Base-by-base conservation (phyloP, 768 basidiomycete species). In the Rhodotorula babjevae region DNA sequence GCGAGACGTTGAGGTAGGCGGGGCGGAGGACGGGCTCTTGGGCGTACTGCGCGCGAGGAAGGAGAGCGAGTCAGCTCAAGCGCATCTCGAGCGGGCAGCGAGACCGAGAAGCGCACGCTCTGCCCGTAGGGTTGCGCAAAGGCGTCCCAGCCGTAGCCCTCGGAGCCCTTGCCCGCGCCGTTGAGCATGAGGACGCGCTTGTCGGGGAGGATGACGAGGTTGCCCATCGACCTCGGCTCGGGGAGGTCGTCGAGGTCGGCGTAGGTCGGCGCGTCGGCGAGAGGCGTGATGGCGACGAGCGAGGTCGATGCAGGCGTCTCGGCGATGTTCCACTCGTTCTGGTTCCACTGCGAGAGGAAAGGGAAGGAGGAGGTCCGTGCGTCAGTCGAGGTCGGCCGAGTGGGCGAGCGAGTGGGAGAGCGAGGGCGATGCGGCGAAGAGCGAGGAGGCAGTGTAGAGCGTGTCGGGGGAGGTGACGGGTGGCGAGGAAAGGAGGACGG, bases 281-380 rank as follows among this genome's bases (percentile, higher is more conserved):
- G 62, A 0, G 95, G 93, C 0, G 89, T 91, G 76, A 97, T 88
- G 33, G 88, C 85, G 56, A 91, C 90, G 81, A 91, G 92, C 8
- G 90, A 89, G 47, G 84, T 42, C 6, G 68, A 70, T 0, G 73
- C 59, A 4, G 50, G 50, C 8, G 73, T 74, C 14, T 74, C 76
- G 50, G 66, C 66, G n/a, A 75, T 60, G 12, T 58, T 52, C 73
- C 73, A 74, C 23, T 61, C 33, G 50, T 59, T 66, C 47, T 59
- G 65, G 57, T 71, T 61, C 70, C 69, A 69, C 61, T 62, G 61
- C 31, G 16, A 1, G 42, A 6, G 18, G 23, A n/a, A n/a, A n/a
- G n/a, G n/a, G n/a, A n/a, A n/a, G n/a, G n/a, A n/a, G n/a, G n/a
- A n/a, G 25, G 36, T 36, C 27, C 50, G 8, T 10, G 25, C 27